These are phyloP conservation scores for Cladosporium halotolerans DNA, from an alignment of 2,329 filamentous ascomycete genomes.

Conservation along the genomic window DNA sequence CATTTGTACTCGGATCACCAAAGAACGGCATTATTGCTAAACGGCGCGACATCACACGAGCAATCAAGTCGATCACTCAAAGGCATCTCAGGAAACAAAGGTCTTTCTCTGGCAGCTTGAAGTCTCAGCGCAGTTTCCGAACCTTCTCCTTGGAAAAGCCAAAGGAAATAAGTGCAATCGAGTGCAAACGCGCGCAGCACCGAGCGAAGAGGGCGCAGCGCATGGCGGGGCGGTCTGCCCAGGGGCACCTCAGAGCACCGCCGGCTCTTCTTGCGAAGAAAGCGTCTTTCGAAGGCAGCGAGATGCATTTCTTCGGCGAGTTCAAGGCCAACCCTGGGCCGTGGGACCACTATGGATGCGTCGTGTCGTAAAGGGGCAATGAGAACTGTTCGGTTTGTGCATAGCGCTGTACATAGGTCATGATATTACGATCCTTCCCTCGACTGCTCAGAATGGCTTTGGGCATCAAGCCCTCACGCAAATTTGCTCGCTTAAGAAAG, in stretches of 20 bases:
- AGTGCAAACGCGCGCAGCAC: not conserved
- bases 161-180: not conserved
- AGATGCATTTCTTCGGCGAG: slow-evolving; percentile 7
- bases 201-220: not conserved
- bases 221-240: not conserved
- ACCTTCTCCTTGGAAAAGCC: not conserved
- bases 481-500: too few species aligned
- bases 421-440: too few species aligned
- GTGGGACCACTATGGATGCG: not conserved
- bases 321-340: not conserved
- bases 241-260: too few species aligned
- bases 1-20: not conserved
- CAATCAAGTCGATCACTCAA: not conserved
- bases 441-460: too few species aligned
- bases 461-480: too few species aligned
- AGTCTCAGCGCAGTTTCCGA: not conserved
- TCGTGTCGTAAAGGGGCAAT: not conserved
- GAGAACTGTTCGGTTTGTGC: too few species aligned
- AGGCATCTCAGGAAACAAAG: not conserved
- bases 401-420: too few species aligned
- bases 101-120: not conserved
- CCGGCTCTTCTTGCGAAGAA: not conserved
- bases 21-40: not conserved
- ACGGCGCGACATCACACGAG: not conserved
- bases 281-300: not conserved